Evolutionary conservation across 2,329 filamentous ascomycete species (phyloP), one percentile per base, ranked within the genome.

Genomic region (Aspergillus tamarii): DNA sequence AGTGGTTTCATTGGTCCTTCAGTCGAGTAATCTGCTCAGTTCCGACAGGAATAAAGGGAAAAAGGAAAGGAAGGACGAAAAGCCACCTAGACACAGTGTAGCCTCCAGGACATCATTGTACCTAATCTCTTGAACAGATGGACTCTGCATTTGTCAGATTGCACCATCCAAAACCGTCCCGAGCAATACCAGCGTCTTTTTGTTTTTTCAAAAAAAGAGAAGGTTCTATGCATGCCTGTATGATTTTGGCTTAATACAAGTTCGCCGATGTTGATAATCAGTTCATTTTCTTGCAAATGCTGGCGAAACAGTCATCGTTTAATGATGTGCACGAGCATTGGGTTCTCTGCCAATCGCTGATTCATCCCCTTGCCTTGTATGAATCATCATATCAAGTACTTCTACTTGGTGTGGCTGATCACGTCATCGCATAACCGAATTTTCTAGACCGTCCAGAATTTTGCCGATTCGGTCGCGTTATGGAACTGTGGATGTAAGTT

Each of bases 401-500:
- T 52, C 28, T 32, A n/a, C 26, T n/a, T 30, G 9, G 16, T 6
- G 12, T 30, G 9, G 6, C 28, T 41, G 36, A 28, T 26, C 21
- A 61, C 43, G 34, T 57, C 59, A 48, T 56, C 16, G 41, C 26
- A 61, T 57, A 23, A 23, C 41, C 59, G 53, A 57, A 57, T 30
- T 55, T 54, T 28, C 48, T 21, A 55, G 32, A 34, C 32, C 16
- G n/a, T 48, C 28, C 28, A 32, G 19, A n/a, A 34, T 23, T 41
- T 48, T 32, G 56, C 50, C 50, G 23, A 43, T 43, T 60, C 58
- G 58, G 58, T 39, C 34, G 46, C 30, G 34, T 36, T 43, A 46
- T 50, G 50, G 14, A 30, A 60, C 23, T 45, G 4, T 26, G 26
- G 26, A 43, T 26, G 59, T 54, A 43, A 19, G 50, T 54, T 60